These are phyloP conservation scores for Phytophthora nicotianae DNA, from an alignment of 352 stramenopile species.

Conservation along the genomic window DNA sequence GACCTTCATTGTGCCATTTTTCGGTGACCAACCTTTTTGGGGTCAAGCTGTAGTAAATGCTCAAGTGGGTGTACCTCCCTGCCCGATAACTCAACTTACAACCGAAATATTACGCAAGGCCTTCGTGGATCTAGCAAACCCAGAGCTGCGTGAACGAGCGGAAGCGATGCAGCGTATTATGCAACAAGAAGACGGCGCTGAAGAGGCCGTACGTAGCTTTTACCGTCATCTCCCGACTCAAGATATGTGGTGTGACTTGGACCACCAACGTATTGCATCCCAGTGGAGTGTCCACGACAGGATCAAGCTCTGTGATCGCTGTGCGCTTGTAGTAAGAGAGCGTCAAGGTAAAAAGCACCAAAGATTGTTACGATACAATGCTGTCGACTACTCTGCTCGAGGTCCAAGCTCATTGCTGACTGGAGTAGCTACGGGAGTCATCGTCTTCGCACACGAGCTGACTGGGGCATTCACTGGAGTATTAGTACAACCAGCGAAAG, in stretches of 20 bases:
- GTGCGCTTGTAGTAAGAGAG: slow-evolving; percentile 32
- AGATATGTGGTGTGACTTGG: slow-evolving; percentile 76
- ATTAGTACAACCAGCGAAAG: slow-evolving; percentile 38
- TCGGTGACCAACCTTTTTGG: slow-evolving; percentile 95
- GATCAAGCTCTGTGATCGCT: slow-evolving; percentile 48
- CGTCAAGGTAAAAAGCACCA: slow-evolving; percentile 27
- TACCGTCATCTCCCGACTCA: slow-evolving; percentile 80
- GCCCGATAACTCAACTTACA: slow-evolving; percentile 80
- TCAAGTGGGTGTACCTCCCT: slow-evolving; percentile 81
- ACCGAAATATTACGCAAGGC: slow-evolving; percentile 71
- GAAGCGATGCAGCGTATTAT: slow-evolving; percentile 54
- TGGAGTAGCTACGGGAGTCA: slow-evolving; percentile 21
- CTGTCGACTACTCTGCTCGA: slow-evolving; percentile 43
- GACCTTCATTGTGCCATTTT: slow-evolving; percentile 94
- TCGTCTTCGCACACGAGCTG: slow-evolving; percentile 41
- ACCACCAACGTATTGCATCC: slow-evolving; percentile 31
- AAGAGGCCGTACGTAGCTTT: slow-evolving; percentile 81
- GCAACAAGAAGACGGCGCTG: slow-evolving; percentile 83
- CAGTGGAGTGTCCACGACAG: slow-evolving; percentile 40
- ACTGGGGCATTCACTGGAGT: slow-evolving; percentile 49
- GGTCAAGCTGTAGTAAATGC: slow-evolving; percentile 79
- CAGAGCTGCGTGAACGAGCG: slow-evolving; percentile 52
- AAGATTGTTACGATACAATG: slow-evolving; percentile 36
- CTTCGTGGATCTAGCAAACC: slow-evolving; percentile 59
- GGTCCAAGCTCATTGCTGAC: slow-evolving; percentile 37